These are phyloP conservation scores for Aspergillus aculeatus DNA, from an alignment of 2,329 filamentous ascomycete species.

Conservation along the genomic window DNA sequence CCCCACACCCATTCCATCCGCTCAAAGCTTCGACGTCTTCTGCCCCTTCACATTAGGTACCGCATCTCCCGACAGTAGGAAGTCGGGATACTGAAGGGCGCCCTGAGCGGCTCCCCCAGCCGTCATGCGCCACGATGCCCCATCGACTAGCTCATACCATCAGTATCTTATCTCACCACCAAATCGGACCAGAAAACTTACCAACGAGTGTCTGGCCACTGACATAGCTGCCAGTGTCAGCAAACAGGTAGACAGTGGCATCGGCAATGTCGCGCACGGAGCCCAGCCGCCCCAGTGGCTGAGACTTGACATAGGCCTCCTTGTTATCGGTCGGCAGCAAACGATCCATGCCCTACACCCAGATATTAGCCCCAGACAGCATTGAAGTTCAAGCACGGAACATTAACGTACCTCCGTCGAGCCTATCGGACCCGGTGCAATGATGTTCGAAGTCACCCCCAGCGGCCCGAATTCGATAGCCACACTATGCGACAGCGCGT, in stretches of 20 bases:
- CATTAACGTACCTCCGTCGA: conserved; percentile 63
- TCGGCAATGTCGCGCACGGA: conserved; percentile 86
- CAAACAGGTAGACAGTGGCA: conserved; percentile 85
- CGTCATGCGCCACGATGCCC: conserved; percentile 42
- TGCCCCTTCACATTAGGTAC: conserved; percentile 59
- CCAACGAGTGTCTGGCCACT: conserved; percentile 76
- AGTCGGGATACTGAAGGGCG: conserved; percentile 56
- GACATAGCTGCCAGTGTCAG: conserved; percentile 80
- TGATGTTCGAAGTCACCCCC: conserved; percentile 83
- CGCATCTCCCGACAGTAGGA: conserved; percentile 53
- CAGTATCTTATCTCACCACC: not conserved
- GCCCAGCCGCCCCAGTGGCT: conserved; percentile 76
- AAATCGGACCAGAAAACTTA: conserved; percentile 24
- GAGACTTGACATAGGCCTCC: conserved; percentile 45
- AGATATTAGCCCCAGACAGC: conserved; percentile 3
- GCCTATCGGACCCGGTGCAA: conserved; percentile 81
- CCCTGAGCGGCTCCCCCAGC: conserved; percentile 31
- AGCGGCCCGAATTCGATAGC: conserved; percentile 87
- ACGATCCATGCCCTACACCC: conserved; percentile 61
- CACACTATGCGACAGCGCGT: conserved; percentile 75
- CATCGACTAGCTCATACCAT: conserved; percentile 34
- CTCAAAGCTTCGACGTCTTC: conserved; percentile 56
- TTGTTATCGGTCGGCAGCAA: conserved; percentile 56
- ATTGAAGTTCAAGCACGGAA: not conserved
- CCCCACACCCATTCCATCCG: too few relatives aligned